Conservation (phyloP, 768 basidiomycete genomes). For the Chalciporus sphaerocephalus region DNA sequence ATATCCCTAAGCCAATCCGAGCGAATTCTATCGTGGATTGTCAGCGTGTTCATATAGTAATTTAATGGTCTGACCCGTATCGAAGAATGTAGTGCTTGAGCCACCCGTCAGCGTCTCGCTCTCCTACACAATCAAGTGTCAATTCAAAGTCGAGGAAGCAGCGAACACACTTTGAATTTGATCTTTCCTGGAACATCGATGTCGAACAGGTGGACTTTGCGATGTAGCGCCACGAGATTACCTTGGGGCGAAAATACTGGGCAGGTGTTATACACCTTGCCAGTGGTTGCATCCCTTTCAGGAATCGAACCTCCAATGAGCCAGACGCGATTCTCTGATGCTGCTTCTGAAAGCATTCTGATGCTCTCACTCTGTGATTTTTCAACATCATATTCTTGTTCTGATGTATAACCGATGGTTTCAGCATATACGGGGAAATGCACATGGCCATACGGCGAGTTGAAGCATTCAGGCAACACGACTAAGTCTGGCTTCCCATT, state of each 20-base stretch:
- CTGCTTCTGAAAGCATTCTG: conserved; percentile 73
- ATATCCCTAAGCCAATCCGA: conserved; percentile 93
- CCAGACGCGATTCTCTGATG: conserved; percentile 78
- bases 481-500: conserved; percentile 66
- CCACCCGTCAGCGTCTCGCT: conserved; percentile 86
- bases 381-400: conserved; percentile 52
- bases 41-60: neutral
- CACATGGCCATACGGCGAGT: conserved; percentile 76
- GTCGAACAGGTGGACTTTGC: conserved; percentile 96
- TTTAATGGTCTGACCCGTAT: conserved; percentile 62
- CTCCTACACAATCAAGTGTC: conserved; percentile 49
- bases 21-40: conserved; percentile 67
- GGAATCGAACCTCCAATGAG: conserved; percentile 97
- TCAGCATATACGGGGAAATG: conserved; percentile 86
- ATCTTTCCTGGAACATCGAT: conserved; percentile 95
- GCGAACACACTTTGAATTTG: conserved; percentile 66
- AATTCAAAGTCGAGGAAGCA: neutral
- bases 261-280: conserved; percentile 87
- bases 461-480: conserved; percentile 88
- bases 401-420: conserved; percentile 59
- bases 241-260: conserved; percentile 86
- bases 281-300: conserved; percentile 59
- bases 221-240: conserved; percentile 79
- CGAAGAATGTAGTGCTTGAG: conserved; percentile 67
- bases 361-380: conserved; percentile 69